Percentiles rank a stretch among this genome's conserved stretches.
These are phyloP conservation scores for Sphaerostilbella broomeana DNA, from an alignment of 2,329 filamentous ascomycete species.

Conservation along the genomic window DNA sequence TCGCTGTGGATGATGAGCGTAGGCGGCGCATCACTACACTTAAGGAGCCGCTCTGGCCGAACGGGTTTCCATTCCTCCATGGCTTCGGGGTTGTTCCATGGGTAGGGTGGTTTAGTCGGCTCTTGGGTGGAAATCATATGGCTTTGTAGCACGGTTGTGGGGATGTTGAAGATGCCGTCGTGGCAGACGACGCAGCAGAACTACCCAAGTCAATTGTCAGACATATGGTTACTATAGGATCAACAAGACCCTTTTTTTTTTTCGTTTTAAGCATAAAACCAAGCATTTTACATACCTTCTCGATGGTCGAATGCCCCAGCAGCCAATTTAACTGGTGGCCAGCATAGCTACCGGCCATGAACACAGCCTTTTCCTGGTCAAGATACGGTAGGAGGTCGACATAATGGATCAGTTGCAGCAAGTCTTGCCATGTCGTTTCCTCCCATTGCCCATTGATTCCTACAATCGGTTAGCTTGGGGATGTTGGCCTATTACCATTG, in stretches of 20 bases:
- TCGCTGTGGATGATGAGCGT: constrained; percentile 68
- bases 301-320: constrained; percentile 45
- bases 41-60: constrained; percentile 37
- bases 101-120: constrained; percentile 37
- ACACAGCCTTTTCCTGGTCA: constrained; percentile 46
- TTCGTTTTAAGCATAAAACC: no score
- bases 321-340: constrained; percentile 57
- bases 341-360: constrained; percentile 49
- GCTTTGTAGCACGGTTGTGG: constrained; percentile 21
- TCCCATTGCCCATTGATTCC: constrained; percentile 49
- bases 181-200: constrained; percentile 38
- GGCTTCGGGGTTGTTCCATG: constrained; percentile 40
- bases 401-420: constrained; percentile 46
- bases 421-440: constrained; percentile 47
- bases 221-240: no score
- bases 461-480: constrained; percentile 15
- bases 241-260: no score
- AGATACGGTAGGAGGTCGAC: constrained; percentile 46
- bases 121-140: constrained; percentile 22
- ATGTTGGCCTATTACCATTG: neutral
- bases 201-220: no score
- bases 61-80: constrained; percentile 47
- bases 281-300: no score
- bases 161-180: constrained; percentile 36
- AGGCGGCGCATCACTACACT: constrained; percentile 57